A percentile compares a stretch with the other conserved stretches of the same genome.
Conservation (phyloP, 306 rosid species). For the Inga laurina region DNA sequence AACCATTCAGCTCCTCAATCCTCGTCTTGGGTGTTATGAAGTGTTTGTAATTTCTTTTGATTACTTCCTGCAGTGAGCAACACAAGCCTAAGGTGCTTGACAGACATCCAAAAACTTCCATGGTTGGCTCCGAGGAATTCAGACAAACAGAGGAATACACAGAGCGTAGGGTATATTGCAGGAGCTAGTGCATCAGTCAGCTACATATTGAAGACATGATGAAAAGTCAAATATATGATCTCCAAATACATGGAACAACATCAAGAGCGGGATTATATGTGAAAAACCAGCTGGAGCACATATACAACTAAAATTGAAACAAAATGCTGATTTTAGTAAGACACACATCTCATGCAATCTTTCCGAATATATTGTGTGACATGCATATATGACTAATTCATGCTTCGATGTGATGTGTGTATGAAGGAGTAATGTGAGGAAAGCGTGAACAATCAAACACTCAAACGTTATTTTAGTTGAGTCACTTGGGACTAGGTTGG, state of each 20-base stretch:
- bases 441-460: too few relatives aligned
- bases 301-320: background rate
- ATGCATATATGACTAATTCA: too few relatives aligned
- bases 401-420: too few relatives aligned
- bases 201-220: background rate
- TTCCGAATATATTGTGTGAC: too few relatives aligned
- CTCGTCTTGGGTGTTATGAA: background rate
- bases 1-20: background rate
- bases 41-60: background rate
- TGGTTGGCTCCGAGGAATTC: background rate
- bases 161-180: background rate
- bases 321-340: background rate
- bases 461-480: too few relatives aligned
- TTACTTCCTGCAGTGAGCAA: background rate
- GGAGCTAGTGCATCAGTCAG: background rate
- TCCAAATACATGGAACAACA: background rate
- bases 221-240: background rate
- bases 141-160: background rate
- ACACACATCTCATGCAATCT: too few relatives aligned
- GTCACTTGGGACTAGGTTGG: too few relatives aligned
- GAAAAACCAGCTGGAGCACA: background rate
- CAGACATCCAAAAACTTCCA: background rate
- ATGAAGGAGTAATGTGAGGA: too few relatives aligned
- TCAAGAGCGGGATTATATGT: background rate
- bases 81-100: background rate